A percentile compares a stretch with the other conserved stretches of the same genome.
Evolutionary conservation across 2,329 filamentous ascomycete genomes (phyloP).

Genomic region (Paracoccidioides lutzii): DNA sequence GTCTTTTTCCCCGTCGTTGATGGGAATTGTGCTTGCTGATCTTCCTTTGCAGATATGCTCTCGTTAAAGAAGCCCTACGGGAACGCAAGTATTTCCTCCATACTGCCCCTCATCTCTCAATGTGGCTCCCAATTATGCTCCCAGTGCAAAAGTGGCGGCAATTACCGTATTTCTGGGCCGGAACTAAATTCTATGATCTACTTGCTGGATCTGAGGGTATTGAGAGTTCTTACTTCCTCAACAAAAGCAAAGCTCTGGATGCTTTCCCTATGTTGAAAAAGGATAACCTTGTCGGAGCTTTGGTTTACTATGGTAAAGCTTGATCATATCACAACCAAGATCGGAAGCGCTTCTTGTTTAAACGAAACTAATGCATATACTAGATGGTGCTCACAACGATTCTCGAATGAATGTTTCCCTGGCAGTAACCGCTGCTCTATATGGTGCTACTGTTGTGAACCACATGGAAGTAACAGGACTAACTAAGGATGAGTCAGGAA

Average conservation of each 20-base stretch:
- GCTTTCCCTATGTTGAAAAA: constrained; percentile 81
- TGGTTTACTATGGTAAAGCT: constrained; percentile 64
- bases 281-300: constrained; percentile 61
- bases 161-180: constrained; percentile 58
- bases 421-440: constrained; percentile 78
- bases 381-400: constrained; percentile 80
- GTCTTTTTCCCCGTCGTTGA: background rate
- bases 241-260: constrained; percentile 72
- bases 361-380: constrained; percentile 9
- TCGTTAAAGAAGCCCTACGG: constrained; percentile 69
- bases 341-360: background rate
- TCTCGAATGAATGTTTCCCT: constrained; percentile 85
- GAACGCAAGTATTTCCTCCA: constrained; percentile 75
- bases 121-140: constrained; percentile 72
- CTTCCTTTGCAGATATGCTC: constrained; percentile 36
- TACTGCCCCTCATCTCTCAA: constrained; percentile 68
- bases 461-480: constrained; percentile 69
- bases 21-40: constrained; percentile 1
- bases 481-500: constrained; percentile 60
- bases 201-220: constrained; percentile 72
- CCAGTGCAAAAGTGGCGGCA: constrained; percentile 75
- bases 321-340: background rate
- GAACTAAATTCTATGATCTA: constrained; percentile 71
- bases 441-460: constrained; percentile 70
- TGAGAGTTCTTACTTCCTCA: constrained; percentile 79